Base-by-base conservation (phyloP, 345 rosid genomes). In the Cardiospermum halicacabum region DNA sequence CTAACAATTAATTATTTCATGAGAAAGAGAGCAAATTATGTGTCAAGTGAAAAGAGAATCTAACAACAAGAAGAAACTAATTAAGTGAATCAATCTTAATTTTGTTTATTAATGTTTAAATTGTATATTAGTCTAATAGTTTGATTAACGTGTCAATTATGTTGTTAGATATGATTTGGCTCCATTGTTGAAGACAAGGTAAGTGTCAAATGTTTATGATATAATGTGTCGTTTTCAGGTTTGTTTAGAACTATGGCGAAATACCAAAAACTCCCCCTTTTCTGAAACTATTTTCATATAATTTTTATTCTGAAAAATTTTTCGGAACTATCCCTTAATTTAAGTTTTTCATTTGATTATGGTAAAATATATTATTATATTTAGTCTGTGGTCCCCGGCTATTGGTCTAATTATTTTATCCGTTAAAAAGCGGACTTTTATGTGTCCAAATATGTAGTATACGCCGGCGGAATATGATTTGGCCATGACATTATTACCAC, bases 1-100 rank as follows among this genome's bases (percentile, higher is more conserved):
- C n/a, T n/a, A n/a, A 1, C 51, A 7, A 13, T 47, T 16, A n/a
- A 47, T 13, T 18, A 47, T 18, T 7, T 1, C n/a, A 19, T 47
- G 19, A 47, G 61, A 4, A 11, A 57, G 37, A 18, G 25, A 57
- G 47, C 68, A 53, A 64, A 64, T 53, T 53, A 64, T 51, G 50
- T 53, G 68, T 53, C 58, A 40, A 59, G 6, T 28, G 28, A 42
- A 12, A 26, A 3, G 22, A 4, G 36, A 18, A 56, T 43, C 22
- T 39, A 24, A 3, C n/a, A 39, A 21, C 1, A 18, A 18, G 25
- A 16, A 58, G 5, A 43, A 43, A 16, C 18, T 43, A n/a, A 58
- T 58, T 24, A 3, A 12, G 19, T 5, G 15, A 31, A 61, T 47
- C 18, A n/a, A n/a, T 62, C 11, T 11, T 24, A n/a, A n/a, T n/a